Base-by-base conservation (phyloP, 2,329 filamentous ascomycete species). In the Fusarium mexicanum region DNA sequence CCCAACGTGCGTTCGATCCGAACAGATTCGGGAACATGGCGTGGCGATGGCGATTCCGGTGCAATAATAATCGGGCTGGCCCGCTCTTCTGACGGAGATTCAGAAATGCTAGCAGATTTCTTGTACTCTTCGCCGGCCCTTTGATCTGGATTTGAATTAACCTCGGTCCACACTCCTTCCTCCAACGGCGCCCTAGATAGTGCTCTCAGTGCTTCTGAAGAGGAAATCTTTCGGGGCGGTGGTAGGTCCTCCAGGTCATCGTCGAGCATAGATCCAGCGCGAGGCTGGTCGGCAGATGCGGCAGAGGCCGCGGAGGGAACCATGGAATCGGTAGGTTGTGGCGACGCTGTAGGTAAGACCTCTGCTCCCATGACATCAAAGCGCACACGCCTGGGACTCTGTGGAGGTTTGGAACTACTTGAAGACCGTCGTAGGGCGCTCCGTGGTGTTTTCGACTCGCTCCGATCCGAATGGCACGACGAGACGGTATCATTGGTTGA, bases 301-400 rank as follows among this genome's bases (percentile, higher is more conserved):
- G 76, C 76, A 43, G 78, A 80, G 29, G 76, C 58, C 59, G 79
- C 69, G 64, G 77, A 75, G 13, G 77, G 78, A 46, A 75, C 69
- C 60, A 81, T 75, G 77, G 80, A 74, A 68, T 82, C 79, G 63
- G 82, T 74, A 63, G 79, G 71, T 69, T 85, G 84, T 53, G 89
- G 90, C 29, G 89, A 90, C 33, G 86, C 83, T 51, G 89, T 91
- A 26, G 90, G 89, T 65, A 91, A 81, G 41, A 92, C 88, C 76
- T 91, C 89, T 72, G 86, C 83, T 61, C 89, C 90, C 78, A 86
- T 86, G 51, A 91, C 87, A 43, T 90, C 87, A 72, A 92, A 92
- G 54, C 90, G 89, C 64, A 92, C 90, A 67, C 89, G 86, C 37
- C 90, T 86, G n/a, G 88, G 89, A 76, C 89, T 90, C 48, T 85